Evolutionary conservation across 768 basidiomycete species (phyloP).

Genomic region (Russula foetens): DNA sequence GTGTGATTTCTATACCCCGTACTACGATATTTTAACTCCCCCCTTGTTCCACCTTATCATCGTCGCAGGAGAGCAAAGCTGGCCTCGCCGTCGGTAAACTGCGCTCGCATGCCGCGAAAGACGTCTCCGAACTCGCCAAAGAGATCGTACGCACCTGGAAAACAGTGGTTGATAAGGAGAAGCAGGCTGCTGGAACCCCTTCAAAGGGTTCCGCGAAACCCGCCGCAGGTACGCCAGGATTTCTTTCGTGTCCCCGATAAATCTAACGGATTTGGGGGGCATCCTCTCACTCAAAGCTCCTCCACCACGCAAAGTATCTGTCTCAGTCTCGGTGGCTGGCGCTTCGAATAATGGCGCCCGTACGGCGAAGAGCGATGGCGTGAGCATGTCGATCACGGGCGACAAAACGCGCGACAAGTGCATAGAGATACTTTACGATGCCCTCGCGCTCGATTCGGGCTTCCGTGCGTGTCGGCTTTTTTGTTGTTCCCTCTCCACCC

Average conservation of each 20-base stretch:
- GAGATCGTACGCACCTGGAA: slow-evolving; percentile 93
- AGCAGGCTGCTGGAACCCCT: slow-evolving; percentile 35
- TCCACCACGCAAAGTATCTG: slow-evolving; percentile 15
- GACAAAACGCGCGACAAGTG: slow-evolving; percentile 84
- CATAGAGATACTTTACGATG: slow-evolving; percentile 85
- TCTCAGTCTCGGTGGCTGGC: slow-evolving; percentile 11
- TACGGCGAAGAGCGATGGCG: slow-evolving; percentile 62
- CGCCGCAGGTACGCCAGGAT: slow-evolving; percentile 33
- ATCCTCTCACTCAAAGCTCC: background rate
- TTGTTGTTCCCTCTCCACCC: background rate
- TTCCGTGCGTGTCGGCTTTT: slow-evolving; percentile 92
- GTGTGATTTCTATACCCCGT: slow-evolving; percentile 21
- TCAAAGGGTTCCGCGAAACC: slow-evolving; percentile 23
- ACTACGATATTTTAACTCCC: background rate
- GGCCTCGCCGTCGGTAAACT: slow-evolving; percentile 91
- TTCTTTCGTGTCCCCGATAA: too few species aligned
- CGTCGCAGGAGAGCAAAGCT: slow-evolving; percentile 75
- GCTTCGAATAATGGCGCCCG: slow-evolving; percentile 36
- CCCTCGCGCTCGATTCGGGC: slow-evolving; percentile 75
- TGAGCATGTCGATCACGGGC: slow-evolving; percentile 46
- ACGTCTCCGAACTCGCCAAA: slow-evolving; percentile 77
- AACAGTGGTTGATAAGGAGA: slow-evolving; percentile 64
- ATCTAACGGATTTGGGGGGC: too few species aligned
- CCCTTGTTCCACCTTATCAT: background rate
- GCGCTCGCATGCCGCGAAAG: slow-evolving; percentile 60